Percentiles rank a stretch among this genome's conserved stretches.
phyloP scores from a whole-genome alignment of 257 asterid genomes.

The Capsicum rhomboideum region DNA sequence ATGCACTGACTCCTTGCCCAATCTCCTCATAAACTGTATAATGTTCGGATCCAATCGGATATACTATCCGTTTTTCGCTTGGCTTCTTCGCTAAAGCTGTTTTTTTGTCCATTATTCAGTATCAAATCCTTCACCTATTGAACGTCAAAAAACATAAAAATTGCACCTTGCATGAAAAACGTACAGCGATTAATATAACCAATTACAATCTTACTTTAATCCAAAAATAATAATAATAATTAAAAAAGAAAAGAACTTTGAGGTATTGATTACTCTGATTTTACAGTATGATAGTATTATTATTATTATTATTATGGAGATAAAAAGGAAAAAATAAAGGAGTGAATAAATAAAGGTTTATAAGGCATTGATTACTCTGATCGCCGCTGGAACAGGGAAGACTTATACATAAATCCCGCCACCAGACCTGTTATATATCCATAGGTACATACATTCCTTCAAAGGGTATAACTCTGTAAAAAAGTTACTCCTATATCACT shows the following conservation, averaged over 20 bases:
- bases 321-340: background rate
- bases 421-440: background rate
- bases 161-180: background rate
- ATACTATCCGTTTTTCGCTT: background rate
- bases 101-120: slow-evolving; percentile 50
- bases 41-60: slow-evolving; percentile 6
- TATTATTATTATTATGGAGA: background rate
- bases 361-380: background rate
- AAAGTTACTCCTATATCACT: no score
- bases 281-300: background rate
- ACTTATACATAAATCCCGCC: background rate
- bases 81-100: slow-evolving; percentile 8
- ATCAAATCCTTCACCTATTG: background rate
- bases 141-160: background rate
- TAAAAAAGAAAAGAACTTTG: no score
- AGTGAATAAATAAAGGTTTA: background rate
- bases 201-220: background rate
- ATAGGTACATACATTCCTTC: background rate
- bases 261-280: no score
- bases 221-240: no score
- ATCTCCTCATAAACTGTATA: slow-evolving; percentile 39
- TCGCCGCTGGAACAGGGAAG: background rate
- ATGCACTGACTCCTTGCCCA: slow-evolving; percentile 72
- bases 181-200: no score
- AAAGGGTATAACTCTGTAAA: background rate